Percentiles rank a stretch among this genome's conserved stretches.
Evolutionary conservation across 2,329 filamentous ascomycete genomes (phyloP).

Genomic region (Bertia moriformis): DNA sequence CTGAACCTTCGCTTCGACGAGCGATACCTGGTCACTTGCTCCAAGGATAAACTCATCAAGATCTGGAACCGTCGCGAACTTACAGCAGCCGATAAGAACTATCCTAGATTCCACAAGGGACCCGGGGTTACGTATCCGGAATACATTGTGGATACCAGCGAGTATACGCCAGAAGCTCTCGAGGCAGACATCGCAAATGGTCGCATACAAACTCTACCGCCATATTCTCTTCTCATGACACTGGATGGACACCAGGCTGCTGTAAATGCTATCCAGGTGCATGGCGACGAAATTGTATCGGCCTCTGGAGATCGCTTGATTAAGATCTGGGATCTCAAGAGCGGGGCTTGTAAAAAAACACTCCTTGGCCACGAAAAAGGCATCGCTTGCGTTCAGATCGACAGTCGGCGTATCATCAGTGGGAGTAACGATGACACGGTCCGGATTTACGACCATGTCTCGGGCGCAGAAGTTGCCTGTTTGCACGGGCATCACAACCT

Average conservation of each 20-base stretch:
- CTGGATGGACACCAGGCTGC: slow-evolving; percentile 48
- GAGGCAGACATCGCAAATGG: background rate
- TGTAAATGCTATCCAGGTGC: slow-evolving; percentile 54
- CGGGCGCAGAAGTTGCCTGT: slow-evolving; percentile 48
- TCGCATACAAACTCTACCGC: slow-evolving; percentile 9
- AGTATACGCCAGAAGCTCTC: background rate
- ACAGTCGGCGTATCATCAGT: slow-evolving; percentile 50
- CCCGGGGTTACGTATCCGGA: background rate
- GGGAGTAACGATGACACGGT: slow-evolving; percentile 56
- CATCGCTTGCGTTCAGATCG: slow-evolving; percentile 57
- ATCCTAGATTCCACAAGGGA: slow-evolving; percentile 5
- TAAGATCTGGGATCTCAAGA: slow-evolving; percentile 51
- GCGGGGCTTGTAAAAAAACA: slow-evolving; percentile 38
- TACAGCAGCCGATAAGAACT: slow-evolving; percentile 7
- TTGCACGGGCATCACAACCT: slow-evolving; percentile 46
- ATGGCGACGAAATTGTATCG: slow-evolving; percentile 49
- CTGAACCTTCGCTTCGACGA: slow-evolving; percentile 54
- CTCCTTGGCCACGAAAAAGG: slow-evolving; percentile 51
- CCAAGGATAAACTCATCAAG: slow-evolving; percentile 56
- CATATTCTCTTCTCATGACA: slow-evolving; percentile 42
- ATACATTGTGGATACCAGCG: background rate
- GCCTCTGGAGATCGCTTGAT: slow-evolving; percentile 54
- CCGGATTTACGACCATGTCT: slow-evolving; percentile 50
- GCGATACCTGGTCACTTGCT: slow-evolving; percentile 55
- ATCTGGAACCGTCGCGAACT: slow-evolving; percentile 47